Base-by-base conservation (phyloP, 1,139 yeast genomes). In the Sugiyamaella novakii region DNA sequence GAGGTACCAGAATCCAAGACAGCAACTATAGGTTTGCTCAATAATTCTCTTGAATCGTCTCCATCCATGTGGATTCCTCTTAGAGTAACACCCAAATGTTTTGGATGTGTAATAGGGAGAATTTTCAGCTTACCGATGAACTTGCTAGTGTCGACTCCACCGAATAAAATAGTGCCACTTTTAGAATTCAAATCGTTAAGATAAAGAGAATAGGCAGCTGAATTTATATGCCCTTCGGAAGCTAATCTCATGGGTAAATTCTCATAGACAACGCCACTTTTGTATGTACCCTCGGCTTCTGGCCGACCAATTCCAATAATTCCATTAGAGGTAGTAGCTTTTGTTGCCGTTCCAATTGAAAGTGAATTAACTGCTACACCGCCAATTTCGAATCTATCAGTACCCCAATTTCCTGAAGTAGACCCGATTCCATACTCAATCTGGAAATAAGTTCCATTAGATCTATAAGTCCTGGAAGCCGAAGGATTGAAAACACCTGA, bases 1-100 rank as follows among this genome's bases (percentile, higher is more conserved):
- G 89, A 79, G 6, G 89, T 78, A 39, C 92, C 92, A 1, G 87
- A 78, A 65, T 84, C 92, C 36, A 84, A 66, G 39, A 81, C 64
- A 2, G 82, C 85, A 1, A 78, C 69, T 37, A 54, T 43, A 59
- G 66, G 56, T 43, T 59, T 56, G 18, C 51, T 43, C 39, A 65
- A 44, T 17, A 69, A 63, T 31, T 66, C 65, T 29, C 69, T 64
- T 2, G 63, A 46, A 14, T 73, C 78, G 11, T 61, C 50, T 18
- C 69, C 69, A 36, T 77, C 61, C 8, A 71, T 69, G 15, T 59
- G 59, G 46, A 69, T 51, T 14, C 59, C 56, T 37, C 74, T 72
- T 28, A 80, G 56, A 0, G 79, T 74, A 39, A 80, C 69, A 35
- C 80, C 79, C 47, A 80, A 62, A 55, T 75, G 76, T 46, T 75